Conservation (phyloP, 1,284 basidiomycete species). For the Abortiporus biennis region DNA sequence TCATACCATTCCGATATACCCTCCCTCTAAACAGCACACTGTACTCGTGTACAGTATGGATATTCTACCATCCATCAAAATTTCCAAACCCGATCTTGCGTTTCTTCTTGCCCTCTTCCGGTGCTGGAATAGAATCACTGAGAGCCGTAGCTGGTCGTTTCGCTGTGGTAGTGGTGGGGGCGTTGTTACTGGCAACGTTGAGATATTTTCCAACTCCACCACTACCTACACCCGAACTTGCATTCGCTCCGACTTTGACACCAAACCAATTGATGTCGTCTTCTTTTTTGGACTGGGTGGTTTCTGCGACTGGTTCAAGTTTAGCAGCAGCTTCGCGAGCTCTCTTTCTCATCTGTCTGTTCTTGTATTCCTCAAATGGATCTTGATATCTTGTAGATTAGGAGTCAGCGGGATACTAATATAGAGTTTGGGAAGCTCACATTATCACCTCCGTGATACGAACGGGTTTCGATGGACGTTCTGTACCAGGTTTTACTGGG, state of each 20-base stretch:
- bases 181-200: constrained; percentile 23
- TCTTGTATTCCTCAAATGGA: constrained; percentile 82
- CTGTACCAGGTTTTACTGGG: constrained; percentile 77
- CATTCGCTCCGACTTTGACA: constrained; percentile 56
- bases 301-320: constrained; percentile 22
- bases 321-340: constrained; percentile 59
- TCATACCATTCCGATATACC: too few species aligned
- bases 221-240: constrained; percentile 20
- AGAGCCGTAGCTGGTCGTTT: constrained; percentile 38
- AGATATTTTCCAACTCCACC: constrained; percentile 62
- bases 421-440: constrained; percentile 32
- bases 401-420: constrained; percentile 1
- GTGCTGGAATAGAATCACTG: constrained; percentile 5
- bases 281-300: constrained; percentile 36
- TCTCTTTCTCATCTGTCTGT: constrained; percentile 67
- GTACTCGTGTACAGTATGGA: too few species aligned
- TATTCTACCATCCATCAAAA: constrained; percentile 70
- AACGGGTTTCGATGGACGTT: constrained; percentile 81
- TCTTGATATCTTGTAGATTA: constrained; percentile 62
- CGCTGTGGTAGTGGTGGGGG: constrained; percentile 12
- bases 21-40: too few species aligned
- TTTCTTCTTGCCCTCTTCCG: constrained; percentile 64
- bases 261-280: constrained; percentile 83
- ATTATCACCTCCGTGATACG: constrained; percentile 74
- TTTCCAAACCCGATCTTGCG: constrained; percentile 75